These are phyloP conservation scores for Vaccinium vitisidaea DNA, from an alignment of 148 eudicot species.

Conservation along the genomic window DNA sequence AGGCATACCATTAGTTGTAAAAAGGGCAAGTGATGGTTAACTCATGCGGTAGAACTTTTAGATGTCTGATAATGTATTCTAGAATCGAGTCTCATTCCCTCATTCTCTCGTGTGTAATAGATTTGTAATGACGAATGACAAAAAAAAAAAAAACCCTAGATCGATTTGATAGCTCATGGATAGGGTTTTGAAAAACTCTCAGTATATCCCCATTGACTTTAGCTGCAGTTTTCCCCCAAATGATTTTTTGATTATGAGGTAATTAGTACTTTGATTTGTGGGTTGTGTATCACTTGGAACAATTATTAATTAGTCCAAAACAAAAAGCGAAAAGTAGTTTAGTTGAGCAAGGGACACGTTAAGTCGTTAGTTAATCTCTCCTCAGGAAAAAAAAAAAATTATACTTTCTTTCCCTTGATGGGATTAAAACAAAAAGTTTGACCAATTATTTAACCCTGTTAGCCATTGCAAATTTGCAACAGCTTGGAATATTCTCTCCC, in stretches of 20 bases:
- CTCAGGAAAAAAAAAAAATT: background rate
- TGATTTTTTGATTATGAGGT: background rate
- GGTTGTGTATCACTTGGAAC: background rate
- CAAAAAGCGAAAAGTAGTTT: background rate
- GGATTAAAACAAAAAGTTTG: background rate
- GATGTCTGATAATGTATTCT: too few species aligned
- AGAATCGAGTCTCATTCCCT: too few species aligned
- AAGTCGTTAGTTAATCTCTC: background rate
- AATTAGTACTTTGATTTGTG: background rate
- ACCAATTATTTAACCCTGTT: background rate
- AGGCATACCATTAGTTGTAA: too few species aligned
- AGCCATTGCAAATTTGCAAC: background rate
- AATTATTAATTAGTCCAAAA: background rate
- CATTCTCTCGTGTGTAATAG: too few species aligned
- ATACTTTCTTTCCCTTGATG: background rate
- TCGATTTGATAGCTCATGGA: too few species aligned
- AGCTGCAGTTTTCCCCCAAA: background rate
- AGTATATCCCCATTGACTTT: too few species aligned
- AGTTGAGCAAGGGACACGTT: background rate
- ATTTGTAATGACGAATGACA: too few species aligned
- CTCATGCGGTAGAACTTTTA: too few species aligned
- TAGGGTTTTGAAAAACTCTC: too few species aligned
- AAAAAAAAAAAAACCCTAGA: too few species aligned
- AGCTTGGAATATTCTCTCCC: background rate
- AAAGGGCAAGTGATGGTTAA: too few species aligned